Base-by-base conservation (phyloP, 1,284 basidiomycete species). In the Boletus semigastroideus region DNA sequence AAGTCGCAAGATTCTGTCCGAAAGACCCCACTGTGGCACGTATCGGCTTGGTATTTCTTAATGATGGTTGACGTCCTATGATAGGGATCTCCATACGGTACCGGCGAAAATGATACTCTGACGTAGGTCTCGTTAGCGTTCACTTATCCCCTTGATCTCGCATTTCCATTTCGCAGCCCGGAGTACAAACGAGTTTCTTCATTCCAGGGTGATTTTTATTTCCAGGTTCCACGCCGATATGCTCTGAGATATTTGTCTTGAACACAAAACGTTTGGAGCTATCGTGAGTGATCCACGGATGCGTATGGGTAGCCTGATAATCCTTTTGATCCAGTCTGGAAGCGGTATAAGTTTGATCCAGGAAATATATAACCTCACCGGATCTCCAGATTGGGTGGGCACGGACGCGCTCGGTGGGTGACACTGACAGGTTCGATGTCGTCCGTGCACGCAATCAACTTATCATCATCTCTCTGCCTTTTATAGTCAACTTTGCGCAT, bases 11-110 rank as follows among this genome's bases (percentile, higher is more conserved):
- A 20, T 25, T 53, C 4, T 64, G 64, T 41, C 58, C 55, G 9
- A 37, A 48, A 1, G 51, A 62, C 10, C 51, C 60, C 19, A 34
- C 49, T 16, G 20, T 46, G 13, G 59, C 58, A 9, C 14, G 49
- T 36, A 8, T 20, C 4, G 14, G 11, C 17, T 30, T 11, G 25
- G 20, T 13, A 14, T 2, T 19, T 4, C 13, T 1, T n/a, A 13
- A 4, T 12, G 43, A 17, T 2, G 36, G 25, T 16, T n/a, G 16
- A 11, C 16, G 8, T 46, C 8, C 17, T 12, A 6, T 17, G 5
- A 13, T 25, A 46, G 45, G 45, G 45, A 11, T 45, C 45, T 28
- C 45, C 45, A 11, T 46, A 39, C 11, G 17, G 13, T 8, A 17
- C 40, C 14, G 36, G 45, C 5, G 16, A 5, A 5, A 41, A 46